These are phyloP conservation scores for Ophiobolus disseminans DNA, from an alignment of 2,329 filamentous ascomycete species.

Conservation along the genomic window DNA sequence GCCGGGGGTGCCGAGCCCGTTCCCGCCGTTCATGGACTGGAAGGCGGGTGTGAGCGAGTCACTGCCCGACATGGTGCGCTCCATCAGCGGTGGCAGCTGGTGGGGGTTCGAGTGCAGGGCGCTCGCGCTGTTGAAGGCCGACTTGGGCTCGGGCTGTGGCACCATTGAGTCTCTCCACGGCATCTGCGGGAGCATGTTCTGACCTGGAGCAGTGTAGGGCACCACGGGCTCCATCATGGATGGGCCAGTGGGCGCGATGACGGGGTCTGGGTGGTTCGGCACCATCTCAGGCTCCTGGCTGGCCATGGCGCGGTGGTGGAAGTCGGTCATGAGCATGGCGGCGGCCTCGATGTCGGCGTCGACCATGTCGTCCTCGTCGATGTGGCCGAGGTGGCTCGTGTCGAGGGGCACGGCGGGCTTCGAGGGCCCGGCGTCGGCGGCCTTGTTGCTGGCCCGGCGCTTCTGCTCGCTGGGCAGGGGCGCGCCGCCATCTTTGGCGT, in stretches of 20 bases:
- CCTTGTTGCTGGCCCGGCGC: constrained; percentile 75
- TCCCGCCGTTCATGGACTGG: constrained; percentile 74
- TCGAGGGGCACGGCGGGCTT: constrained; percentile 83
- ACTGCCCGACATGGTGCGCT: constrained; percentile 65
- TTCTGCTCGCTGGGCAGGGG: constrained; percentile 95
- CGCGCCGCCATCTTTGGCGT: constrained; percentile 95
- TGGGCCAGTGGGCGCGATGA: constrained; percentile 75
- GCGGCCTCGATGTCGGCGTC: constrained; percentile 97
- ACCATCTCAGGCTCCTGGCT: constrained; percentile 67
- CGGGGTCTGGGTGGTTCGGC: constrained; percentile 64
- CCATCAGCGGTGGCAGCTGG: constrained; percentile 73
- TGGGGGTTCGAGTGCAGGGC: constrained; percentile 64
- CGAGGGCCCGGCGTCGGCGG: constrained; percentile 62
- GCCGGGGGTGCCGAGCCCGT: constrained; percentile 72
- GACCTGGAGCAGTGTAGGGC: constrained; percentile 71
- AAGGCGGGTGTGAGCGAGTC: constrained; percentile 70
- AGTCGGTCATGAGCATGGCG: constrained; percentile 97
- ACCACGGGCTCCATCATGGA: constrained; percentile 79
- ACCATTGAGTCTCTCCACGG: constrained; percentile 94
- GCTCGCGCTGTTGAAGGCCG: constrained; percentile 68
- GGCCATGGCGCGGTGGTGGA: constrained; percentile 93
- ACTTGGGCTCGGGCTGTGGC: constrained; percentile 75
- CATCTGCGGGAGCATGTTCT: constrained; percentile 83
- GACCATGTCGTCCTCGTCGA: constrained; percentile 90
- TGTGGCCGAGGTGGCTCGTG: constrained; percentile 83